Base-by-base conservation (phyloP, 768 basidiomycete species). In the Pulveroboletus frians region DNA sequence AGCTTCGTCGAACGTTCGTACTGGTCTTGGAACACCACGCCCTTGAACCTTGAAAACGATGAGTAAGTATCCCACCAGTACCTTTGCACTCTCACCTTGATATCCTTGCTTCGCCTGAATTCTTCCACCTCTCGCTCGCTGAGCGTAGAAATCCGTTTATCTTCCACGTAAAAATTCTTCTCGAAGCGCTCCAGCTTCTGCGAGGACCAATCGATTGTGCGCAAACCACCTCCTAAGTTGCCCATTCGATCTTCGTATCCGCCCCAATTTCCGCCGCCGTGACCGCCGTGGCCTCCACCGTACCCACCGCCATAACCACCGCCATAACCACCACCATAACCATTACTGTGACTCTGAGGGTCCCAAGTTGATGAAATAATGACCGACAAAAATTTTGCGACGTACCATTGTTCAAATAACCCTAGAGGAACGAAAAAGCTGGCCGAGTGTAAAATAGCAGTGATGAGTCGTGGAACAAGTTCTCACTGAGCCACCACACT, bases 91-190 rank as follows among this genome's bases (percentile, higher is more conserved):
- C 72, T 38, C 44, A 88, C 91, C 76, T 85, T 88, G 69, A 99
- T 98, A 68, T 94, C 88, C 68, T 96, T 92, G 42, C 54, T 54
- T 21, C 79, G 76, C 53, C 87, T 77, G 71, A 94, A 98, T 40
- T 92, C 92, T 47, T 91, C 87, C 47, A 97, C 78, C 61, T 99
- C 95, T 42, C 82, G 76, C 14, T 97, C 92, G 46, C 76, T 81
- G 54, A 85, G 85, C 29, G 77, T 72, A 17, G 83, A 69, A 38
- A 98, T 89, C 26, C 83, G 80, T 63, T 88, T 85, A 69, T 97
- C 91, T 68, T 99, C 93, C 39, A 84, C 75, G 59, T 95, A 95
- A 58, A 95, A 99, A 75, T 98, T 97, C 75, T 98, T 99, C 72
- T 98, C 95, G 57, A 99, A 98, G 58, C 79, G 84, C 61, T 84